phyloP scores from a whole-genome alignment of 345 rosid species.

The Jatropha curcas region DNA sequence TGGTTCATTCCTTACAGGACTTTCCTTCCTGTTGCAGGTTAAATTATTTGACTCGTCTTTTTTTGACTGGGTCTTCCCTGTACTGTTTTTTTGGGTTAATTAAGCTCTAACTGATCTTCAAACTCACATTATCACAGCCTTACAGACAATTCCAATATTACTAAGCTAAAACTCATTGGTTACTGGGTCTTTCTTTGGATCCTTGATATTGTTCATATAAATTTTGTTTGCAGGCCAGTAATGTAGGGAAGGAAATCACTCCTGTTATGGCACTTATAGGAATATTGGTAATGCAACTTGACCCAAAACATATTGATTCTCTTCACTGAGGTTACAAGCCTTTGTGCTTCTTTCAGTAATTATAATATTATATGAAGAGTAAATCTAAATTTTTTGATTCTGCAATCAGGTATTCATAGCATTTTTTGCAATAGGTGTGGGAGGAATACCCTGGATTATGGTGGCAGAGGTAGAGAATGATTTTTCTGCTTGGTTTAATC shows the following conservation, averaged over 20 bases:
- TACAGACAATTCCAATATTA: too few relatives aligned
- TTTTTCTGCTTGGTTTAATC: not conserved
- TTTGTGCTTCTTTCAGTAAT: too few relatives aligned
- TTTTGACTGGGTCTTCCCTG: too few relatives aligned
- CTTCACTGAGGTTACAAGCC: not conserved
- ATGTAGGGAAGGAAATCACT: not conserved
- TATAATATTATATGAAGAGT: not conserved
- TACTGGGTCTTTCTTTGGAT: too few relatives aligned
- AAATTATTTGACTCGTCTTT: too few relatives aligned
- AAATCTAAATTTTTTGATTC: not conserved
- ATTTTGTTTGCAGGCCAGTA: not conserved
- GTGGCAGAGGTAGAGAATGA: constrained; percentile 26
- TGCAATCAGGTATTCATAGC: constrained; percentile 16
- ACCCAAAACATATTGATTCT: too few relatives aligned
- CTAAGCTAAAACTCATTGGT: too few relatives aligned
- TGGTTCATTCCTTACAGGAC: constrained; percentile 36
- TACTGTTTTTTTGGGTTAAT: too few relatives aligned
- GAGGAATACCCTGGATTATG: constrained; percentile 32
- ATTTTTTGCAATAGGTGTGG: constrained; percentile 17
- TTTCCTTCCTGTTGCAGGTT: constrained; percentile 52
- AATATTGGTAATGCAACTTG: not conserved
- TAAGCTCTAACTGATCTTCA: too few relatives aligned
- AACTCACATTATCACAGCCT: too few relatives aligned
- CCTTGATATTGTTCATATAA: not conserved
- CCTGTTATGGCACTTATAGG: not conserved